A percentile compares a stretch with the other conserved stretches of the same genome.
phyloP scores from a whole-genome alignment of 371 early-diverging fungal genomes.

The Mortierella sp. region DNA sequence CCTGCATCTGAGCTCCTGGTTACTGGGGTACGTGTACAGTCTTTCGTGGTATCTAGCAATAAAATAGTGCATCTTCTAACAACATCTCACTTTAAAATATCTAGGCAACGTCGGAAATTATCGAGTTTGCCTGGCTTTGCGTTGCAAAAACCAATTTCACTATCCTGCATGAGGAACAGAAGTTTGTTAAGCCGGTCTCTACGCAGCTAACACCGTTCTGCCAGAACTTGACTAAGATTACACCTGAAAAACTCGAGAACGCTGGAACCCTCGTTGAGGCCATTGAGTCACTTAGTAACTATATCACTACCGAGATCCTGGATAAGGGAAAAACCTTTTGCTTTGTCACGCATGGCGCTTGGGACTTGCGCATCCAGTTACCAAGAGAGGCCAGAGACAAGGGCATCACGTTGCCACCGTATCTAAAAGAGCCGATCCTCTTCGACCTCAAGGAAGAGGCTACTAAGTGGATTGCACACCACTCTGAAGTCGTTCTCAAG shows the following conservation, averaged over 20 bases:
- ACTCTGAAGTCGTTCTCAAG: slow-evolving; percentile 67
- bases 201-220: slow-evolving; percentile 77
- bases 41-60: not conserved
- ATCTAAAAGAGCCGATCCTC: slow-evolving; percentile 70
- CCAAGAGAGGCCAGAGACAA: slow-evolving; percentile 81
- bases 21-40: slow-evolving; percentile 60
- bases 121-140: slow-evolving; percentile 67
- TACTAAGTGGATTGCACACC: slow-evolving; percentile 75
- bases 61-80: not conserved
- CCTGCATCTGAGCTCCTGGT: slow-evolving; percentile 73
- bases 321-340: slow-evolving; percentile 73
- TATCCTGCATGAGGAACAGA: slow-evolving; percentile 71
- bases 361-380: slow-evolving; percentile 80
- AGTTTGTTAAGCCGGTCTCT: slow-evolving; percentile 74
- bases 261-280: slow-evolving; percentile 74
- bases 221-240: slow-evolving; percentile 75
- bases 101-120: slow-evolving; percentile 67
- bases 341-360: slow-evolving; percentile 83
- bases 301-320: slow-evolving; percentile 69
- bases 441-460: slow-evolving; percentile 84
- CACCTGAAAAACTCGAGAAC: slow-evolving; percentile 62
- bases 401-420: slow-evolving; percentile 69
- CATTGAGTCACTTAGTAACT: slow-evolving; percentile 67
- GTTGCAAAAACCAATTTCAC: slow-evolving; percentile 55
- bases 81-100: not conserved